Conservation (phyloP, 2,329 filamentous ascomycete species). For the Aaosphaeria arxii region DNA sequence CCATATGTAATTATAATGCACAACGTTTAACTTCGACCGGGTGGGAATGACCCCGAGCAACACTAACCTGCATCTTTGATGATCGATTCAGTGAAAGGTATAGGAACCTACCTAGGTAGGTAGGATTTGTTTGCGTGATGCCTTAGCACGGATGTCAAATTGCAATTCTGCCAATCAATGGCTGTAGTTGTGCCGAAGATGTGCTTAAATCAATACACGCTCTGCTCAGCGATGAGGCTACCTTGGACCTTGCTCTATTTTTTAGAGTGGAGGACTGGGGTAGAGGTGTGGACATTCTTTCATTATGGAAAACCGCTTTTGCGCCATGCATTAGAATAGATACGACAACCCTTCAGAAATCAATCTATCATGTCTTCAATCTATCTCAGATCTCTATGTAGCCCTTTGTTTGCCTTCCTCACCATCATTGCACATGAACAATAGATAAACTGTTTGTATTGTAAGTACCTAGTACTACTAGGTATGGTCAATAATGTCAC, state of each 20-base stretch:
- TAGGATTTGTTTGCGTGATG: constrained; percentile 4
- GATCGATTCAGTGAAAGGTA: too few species aligned
- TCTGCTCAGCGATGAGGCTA: constrained; percentile 33
- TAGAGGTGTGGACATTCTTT: constrained; percentile 21
- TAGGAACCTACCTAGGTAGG: not conserved
- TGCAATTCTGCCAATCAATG: constrained; percentile 83
- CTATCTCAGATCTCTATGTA: too few species aligned
- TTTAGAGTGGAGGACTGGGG: constrained; percentile 15
- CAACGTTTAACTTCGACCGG: constrained; percentile 10
- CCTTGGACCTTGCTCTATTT: constrained; percentile 12
- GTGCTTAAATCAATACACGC: constrained; percentile 62
- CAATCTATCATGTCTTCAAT: too few species aligned
- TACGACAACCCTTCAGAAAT: not conserved
- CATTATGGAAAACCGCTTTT: not conserved
- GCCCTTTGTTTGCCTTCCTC: too few species aligned
- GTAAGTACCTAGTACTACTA: too few species aligned
- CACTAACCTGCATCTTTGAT: constrained; percentile 22
- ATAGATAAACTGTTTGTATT: too few species aligned
- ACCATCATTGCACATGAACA: too few species aligned
- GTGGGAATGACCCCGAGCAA: constrained; percentile 12
- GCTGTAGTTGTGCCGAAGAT: constrained; percentile 98
- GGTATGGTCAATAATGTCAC: too few species aligned
- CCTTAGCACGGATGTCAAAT: constrained; percentile 99
- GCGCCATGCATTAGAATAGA: not conserved
- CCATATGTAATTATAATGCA: constrained; percentile 30